Conservation (phyloP, 202 grass and related monocot genomes). For the Saccharum hybrid region DNA sequence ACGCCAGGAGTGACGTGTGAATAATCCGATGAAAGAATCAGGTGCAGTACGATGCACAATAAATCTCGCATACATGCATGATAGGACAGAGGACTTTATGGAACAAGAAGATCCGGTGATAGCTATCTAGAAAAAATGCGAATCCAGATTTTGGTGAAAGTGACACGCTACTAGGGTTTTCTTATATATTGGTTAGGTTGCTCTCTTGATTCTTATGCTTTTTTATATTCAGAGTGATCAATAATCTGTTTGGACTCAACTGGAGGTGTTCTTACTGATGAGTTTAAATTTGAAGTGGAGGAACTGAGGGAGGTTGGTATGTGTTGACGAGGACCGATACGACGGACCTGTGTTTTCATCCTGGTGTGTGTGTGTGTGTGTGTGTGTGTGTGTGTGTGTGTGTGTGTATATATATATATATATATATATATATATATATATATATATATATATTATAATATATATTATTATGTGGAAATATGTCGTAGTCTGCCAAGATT, state of each 20-base stretch:
- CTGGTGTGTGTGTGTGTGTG: neutral
- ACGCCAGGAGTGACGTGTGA: neutral
- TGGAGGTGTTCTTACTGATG: neutral
- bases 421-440: too few relatives aligned
- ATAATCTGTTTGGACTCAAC: neutral
- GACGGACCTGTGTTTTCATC: neutral
- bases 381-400: too few relatives aligned
- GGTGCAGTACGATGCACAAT: slow-evolving; percentile 1
- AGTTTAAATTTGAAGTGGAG: neutral
- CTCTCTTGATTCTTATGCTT: neutral
- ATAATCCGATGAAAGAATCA: slow-evolving; percentile 12
- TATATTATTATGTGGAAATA: neutral
- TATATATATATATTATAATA: neutral
- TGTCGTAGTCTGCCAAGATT: slow-evolving; percentile 15
- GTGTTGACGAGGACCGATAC: slow-evolving; percentile 39
- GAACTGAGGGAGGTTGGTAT: slow-evolving; percentile 31
- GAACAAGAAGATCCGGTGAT: slow-evolving; percentile 11
- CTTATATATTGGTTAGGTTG: slow-evolving; percentile 3
- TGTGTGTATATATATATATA: too few relatives aligned
- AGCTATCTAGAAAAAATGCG: neutral
- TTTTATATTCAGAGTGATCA: neutral
- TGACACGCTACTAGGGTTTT: neutral
- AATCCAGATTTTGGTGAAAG: slow-evolving; percentile 15
- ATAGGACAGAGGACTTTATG: slow-evolving; percentile 17
- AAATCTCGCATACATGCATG: neutral